Base-by-base conservation (phyloP, 768 basidiomycete species). In the Tulasnella sp. region DNA sequence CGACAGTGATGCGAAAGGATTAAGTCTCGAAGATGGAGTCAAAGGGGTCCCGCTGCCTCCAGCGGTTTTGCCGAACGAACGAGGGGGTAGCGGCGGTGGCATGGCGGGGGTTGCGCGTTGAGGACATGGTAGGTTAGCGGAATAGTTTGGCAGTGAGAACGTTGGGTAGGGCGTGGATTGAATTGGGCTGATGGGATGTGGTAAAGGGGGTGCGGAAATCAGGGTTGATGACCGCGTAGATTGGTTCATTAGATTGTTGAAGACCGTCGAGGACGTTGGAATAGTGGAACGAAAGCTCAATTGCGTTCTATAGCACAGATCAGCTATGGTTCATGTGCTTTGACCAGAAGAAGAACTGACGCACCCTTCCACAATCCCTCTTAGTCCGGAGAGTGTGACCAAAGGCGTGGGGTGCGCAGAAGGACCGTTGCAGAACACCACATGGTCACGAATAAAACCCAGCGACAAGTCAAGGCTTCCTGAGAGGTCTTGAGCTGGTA, bases 361-460 rank as follows among this genome's bases (percentile, higher is more conserved):
- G 72, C 80, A 91, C 89, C 85, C 84, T 62, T 84, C 81, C 16
- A 93, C 78, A 4, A 82, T 83, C 6, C 93, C 95, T 26, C 95
- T 83, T 34, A 98, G 81, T 5, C 95, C 96, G 0, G 93, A 94
- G 40, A 95, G 80, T 0, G 93, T 93, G 3, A 94, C 84, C 14
- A 94, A 79, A 37, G 85, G 84, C 4, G 85, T 82, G 63, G 82
- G 78, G 62, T 74, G 52, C 59, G 76, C 78, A 29, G 85, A 81
- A 17, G 83, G 77, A 1, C 82, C 82, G 67, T 91, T 87, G 75
- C 84, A 88, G 37, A 94, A 83, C 36, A 87, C 81, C 71, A 96
- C 79, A 78, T 99, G 96, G 77, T 97, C 94, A 77, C 86, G 88
- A 36, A 97, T 81, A 72, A 95, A 88, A 2, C 93, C 90, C 0